Conservation (phyloP, 2,329 filamentous ascomycete genomes). For the Lasiodiplodia theobromae region DNA sequence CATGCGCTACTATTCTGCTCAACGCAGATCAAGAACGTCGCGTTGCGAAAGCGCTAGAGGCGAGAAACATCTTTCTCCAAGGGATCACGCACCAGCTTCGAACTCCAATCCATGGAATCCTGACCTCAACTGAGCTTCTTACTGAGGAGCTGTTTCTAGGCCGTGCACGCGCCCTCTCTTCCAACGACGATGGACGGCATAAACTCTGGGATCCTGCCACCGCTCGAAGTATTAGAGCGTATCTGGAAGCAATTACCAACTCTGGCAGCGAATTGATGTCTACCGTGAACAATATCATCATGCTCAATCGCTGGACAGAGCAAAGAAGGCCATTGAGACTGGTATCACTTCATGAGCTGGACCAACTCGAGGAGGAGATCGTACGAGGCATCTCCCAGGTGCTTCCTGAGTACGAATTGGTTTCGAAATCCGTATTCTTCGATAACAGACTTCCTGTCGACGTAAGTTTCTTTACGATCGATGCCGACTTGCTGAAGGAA, state of each 20-base stretch:
- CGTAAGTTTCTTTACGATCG: conserved; percentile 44
- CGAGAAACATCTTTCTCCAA: conserved; percentile 55
- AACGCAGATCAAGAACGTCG: conserved; percentile 49
- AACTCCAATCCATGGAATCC: conserved; percentile 58
- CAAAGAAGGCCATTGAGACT: conserved; percentile 37
- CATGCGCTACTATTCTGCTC: conserved; percentile 49
- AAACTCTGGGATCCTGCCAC: background rate
- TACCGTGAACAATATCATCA: conserved; percentile 56
- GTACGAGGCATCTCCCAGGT: conserved; percentile 40
- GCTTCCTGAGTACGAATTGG: conserved; percentile 40
- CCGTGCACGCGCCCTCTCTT: conserved; percentile 34
- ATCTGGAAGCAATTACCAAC: conserved; percentile 47
- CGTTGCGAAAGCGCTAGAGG: conserved; percentile 51
- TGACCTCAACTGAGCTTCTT: conserved; percentile 51
- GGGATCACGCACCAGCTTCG: conserved; percentile 57
- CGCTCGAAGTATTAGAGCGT: conserved; percentile 34
- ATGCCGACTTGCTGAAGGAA: conserved; percentile 51
- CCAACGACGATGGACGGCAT: background rate
- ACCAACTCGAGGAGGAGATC: conserved; percentile 44
- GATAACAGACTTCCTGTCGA: conserved; percentile 40
- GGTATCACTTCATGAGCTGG: conserved; percentile 39
- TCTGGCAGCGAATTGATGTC: conserved; percentile 53
- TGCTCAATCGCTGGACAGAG: conserved; percentile 50
- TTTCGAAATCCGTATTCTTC: conserved; percentile 43
- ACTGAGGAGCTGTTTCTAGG: conserved; percentile 47